phyloP scores from a whole-genome alignment of 192 early-diverging fungal genomes.

The Kickxella alabastrina region DNA sequence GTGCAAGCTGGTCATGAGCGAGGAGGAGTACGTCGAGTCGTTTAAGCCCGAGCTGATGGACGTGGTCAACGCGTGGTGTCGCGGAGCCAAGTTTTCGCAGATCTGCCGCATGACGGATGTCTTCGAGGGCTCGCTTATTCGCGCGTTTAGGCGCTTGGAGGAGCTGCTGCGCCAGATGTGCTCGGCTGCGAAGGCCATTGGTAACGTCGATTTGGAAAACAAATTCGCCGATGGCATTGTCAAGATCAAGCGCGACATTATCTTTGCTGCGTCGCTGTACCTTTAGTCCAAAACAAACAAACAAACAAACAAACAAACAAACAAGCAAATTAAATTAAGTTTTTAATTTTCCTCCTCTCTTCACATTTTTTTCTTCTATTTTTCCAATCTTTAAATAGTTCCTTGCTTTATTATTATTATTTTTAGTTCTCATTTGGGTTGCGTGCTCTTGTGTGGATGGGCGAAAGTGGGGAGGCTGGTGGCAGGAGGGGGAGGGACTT shows the following conservation, averaged over 20 bases:
- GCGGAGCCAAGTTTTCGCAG: conserved; percentile 88
- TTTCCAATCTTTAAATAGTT: neutral
- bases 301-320: conserved; percentile 22
- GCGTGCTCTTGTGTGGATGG: no score
- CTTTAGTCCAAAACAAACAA: conserved; percentile 56
- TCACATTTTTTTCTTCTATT: neutral
- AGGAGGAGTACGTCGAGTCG: conserved; percentile 81
- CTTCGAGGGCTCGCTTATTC: conserved; percentile 92
- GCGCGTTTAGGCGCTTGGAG: conserved; percentile 83
- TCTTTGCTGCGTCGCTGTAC: conserved; percentile 94
- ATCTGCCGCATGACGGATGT: conserved; percentile 93
- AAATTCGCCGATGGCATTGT: conserved; percentile 91
- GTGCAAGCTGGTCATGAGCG: conserved; percentile 81
- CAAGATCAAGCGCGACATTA: conserved; percentile 94
- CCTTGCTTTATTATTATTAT: neutral
- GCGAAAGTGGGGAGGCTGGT: no score
- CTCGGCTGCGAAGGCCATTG: conserved; percentile 88
- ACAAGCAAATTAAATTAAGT: no score
- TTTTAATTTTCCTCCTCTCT: neutral
- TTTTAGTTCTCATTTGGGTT: neutral
- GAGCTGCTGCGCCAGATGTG: conserved; percentile 89
- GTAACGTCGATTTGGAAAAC: conserved; percentile 87
- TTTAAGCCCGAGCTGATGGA: conserved; percentile 92
- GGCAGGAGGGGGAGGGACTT: no score
- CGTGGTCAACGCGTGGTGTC: conserved; percentile 87